Conservation (phyloP, 176 grass and related monocot species). For the Dendrocalamus sinicus region DNA sequence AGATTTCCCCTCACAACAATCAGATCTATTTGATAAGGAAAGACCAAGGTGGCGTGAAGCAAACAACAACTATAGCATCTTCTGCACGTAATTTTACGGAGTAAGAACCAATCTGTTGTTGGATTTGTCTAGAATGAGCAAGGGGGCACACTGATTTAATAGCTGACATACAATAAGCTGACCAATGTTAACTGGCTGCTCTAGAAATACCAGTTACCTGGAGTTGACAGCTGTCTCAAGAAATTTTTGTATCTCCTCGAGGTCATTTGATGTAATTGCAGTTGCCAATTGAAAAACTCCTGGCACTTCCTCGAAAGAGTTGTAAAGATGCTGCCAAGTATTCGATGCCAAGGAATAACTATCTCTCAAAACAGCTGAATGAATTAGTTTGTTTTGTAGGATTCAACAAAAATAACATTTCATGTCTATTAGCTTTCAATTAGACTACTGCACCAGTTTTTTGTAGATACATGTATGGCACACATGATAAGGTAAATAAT, state of each 20-base stretch:
- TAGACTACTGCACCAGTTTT: conserved; percentile 12
- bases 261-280: conserved; percentile 91
- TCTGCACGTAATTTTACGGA: background rate
- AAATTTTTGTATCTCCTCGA: conserved; percentile 98
- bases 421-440: conserved; percentile 25
- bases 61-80: background rate
- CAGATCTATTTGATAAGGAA: conserved; percentile 15
- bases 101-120: background rate
- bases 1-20: conserved; percentile 18
- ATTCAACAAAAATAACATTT: conserved; percentile 6
- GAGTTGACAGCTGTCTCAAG: conserved; percentile 91
- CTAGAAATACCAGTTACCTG: conserved; percentile 57
- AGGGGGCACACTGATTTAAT: background rate
- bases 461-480: background rate
- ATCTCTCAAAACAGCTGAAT: conserved; percentile 31
- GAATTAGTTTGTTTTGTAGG: background rate
- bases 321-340: conserved; percentile 83
- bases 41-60: background rate
- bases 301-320: conserved; percentile 86
- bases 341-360: conserved; percentile 38
- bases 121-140: conserved; percentile 7
- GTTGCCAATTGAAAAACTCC: conserved; percentile 95
- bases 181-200: conserved; percentile 1
- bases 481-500: conserved; percentile 15
- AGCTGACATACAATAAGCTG: conserved; percentile 17